Base-by-base conservation (phyloP, 768 basidiomycete species). In the Chalciporus sphaerocephalus region DNA sequence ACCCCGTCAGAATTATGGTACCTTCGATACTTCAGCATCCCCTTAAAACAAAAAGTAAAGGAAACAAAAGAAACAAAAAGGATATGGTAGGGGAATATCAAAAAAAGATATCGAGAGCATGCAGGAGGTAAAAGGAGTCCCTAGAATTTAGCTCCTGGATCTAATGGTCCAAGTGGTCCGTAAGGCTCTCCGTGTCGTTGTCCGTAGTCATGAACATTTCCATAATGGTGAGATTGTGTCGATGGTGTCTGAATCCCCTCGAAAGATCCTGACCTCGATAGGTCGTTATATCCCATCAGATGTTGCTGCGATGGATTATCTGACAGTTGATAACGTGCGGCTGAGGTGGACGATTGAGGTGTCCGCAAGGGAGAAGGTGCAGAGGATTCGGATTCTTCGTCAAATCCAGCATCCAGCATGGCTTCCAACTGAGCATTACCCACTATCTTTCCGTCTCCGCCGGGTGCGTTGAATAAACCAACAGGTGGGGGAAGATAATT, bases 341-440 rank as follows among this genome's bases (percentile, higher is more conserved):
- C 65, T 20, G 73, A 72, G 21, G 70, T 65, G 5, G 56, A 45
- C 16, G 46, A 51, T 16, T 48, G 43, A 3, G 65, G 61, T 10
- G 67, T 65, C 28, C 56, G 60, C 40, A 64, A 54, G 20, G 79
- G 78, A 17, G 80, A 74, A 17, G 76, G 76, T 38, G 67, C 68
- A 13, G 79, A 73, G 15, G 79, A 77, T 34, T 72, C 69, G 15
- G 79, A 77, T 34, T 72, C 69, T 6, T 57, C 63, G 47, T 95
- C 91, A 63, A 94, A 96, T 5, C 92, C 94, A 50, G 72, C 72
- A 57, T 98, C 90, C 46, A 98, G 73, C 85, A 97, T 96, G 25
- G 91, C 91, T 61, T 92, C 87, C 48, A 98, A 70, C 60, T 95
- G 91, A 6, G 81, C 76, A 48, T 74, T 78, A 32, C 78, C 88